These are phyloP conservation scores for Beauveria medogensis DNA, from an alignment of 2,329 filamentous ascomycete genomes.

Conservation along the genomic window DNA sequence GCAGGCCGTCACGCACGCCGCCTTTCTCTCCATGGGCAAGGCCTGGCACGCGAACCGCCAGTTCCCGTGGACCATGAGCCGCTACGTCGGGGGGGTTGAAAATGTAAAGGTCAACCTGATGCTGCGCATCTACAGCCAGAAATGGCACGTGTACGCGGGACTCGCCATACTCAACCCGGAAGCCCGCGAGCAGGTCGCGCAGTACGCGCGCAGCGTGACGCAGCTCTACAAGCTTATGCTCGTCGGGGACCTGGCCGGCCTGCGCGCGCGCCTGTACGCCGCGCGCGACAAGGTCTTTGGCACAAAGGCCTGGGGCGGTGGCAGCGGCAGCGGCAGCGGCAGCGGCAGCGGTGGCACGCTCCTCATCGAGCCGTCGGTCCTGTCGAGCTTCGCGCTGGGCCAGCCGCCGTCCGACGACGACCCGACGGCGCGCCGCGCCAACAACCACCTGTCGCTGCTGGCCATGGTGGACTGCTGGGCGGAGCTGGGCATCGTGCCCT, in stretches of 20 bases:
- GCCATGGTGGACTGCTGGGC: conserved; percentile 99
- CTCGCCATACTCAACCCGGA: conserved; percentile 94
- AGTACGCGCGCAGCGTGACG: conserved; percentile 88
- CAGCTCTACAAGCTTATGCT: conserved; percentile 97
- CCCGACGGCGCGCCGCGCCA: conserved; percentile 48
- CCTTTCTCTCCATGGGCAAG: conserved; percentile 95
- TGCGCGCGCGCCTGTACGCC: conserved; percentile 60
- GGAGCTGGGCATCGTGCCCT: conserved; percentile 84
- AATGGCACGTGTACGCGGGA: conserved; percentile 98
- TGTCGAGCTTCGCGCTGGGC: conserved; percentile 83
- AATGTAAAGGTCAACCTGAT: conserved; percentile 99
- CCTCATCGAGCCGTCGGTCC: conserved; percentile 71
- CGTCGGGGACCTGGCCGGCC: conserved; percentile 67
- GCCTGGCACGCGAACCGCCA: conserved; percentile 93
- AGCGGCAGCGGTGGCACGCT: conserved; percentile 32
- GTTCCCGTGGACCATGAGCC: conserved; percentile 94
- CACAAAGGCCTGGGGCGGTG: conserved; percentile 45
- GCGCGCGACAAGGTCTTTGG: conserved; percentile 65
- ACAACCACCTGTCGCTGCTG: conserved; percentile 87
- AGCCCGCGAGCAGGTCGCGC: conserved; percentile 82
- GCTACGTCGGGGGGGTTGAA: conserved; percentile 94
- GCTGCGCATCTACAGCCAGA: conserved; percentile 93
- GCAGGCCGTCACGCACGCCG: conserved; percentile 94
- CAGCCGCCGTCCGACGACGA: conserved; percentile 53
- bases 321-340: neutral